Conservation (phyloP, 1,284 basidiomycete genomes). For the Fomitopsis betulina region DNA sequence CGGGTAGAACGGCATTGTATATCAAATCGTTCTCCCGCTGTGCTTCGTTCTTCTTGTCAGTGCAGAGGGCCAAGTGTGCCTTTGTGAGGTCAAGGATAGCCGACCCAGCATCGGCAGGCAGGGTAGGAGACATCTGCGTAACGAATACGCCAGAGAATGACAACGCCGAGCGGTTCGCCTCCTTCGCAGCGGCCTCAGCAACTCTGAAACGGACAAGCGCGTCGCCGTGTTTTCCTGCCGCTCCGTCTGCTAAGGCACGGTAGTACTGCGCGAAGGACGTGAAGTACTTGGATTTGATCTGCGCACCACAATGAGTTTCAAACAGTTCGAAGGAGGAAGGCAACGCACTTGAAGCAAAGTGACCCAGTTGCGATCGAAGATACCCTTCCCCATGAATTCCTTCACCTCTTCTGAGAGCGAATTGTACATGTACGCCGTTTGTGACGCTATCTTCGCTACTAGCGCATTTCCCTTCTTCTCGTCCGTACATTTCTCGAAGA, state of each 20-base stretch:
- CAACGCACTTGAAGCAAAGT: constrained; percentile 67
- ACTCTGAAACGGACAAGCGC: constrained; percentile 79
- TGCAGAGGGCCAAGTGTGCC: constrained; percentile 73
- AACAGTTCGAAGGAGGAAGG: constrained; percentile 14
- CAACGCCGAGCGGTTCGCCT: constrained; percentile 68
- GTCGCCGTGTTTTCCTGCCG: constrained; percentile 81
- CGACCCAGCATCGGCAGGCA: constrained; percentile 84
- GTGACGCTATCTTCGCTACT: constrained; percentile 82
- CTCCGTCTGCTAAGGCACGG: constrained; percentile 75
- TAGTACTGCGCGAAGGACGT: constrained; percentile 86
- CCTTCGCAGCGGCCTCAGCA: constrained; percentile 82
- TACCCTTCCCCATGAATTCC: constrained; percentile 93
- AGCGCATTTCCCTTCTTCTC: constrained; percentile 85
- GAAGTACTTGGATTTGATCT: constrained; percentile 93
- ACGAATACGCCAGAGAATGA: constrained; percentile 75
- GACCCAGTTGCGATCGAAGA: constrained; percentile 96
- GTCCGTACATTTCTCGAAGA: constrained; percentile 91
- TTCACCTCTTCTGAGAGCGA: constrained; percentile 85
- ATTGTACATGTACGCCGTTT: constrained; percentile 80
- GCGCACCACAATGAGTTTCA: constrained; percentile 2
- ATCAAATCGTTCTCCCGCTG: constrained; percentile 95
- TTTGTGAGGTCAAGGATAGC: constrained; percentile 82
- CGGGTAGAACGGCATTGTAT: constrained; percentile 91
- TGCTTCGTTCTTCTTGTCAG: constrained; percentile 74
- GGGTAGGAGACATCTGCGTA: constrained; percentile 70